Percentiles rank a stretch among this genome's conserved stretches.
Evolutionary conservation across 1,284 basidiomycete genomes (phyloP).

Genomic region (Pseudozyma hubeiensis): DNA sequence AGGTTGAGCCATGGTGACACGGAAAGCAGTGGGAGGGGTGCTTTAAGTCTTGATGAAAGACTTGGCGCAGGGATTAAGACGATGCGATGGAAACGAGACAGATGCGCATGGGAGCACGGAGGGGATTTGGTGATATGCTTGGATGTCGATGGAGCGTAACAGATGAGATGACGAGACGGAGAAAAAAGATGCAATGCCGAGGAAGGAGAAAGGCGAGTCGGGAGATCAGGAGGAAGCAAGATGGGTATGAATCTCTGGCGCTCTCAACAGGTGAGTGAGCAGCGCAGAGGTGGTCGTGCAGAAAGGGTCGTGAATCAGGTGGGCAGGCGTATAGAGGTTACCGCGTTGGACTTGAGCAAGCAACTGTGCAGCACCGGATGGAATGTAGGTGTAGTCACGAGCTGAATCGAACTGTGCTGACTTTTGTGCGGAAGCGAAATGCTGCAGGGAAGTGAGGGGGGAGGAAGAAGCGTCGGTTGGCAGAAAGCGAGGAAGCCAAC

Average conservation of each 20-base stretch:
- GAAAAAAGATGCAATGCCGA: constrained; percentile 13
- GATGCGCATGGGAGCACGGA: constrained; percentile 10
- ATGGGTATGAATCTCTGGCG: too few relatives aligned
- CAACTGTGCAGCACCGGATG: too few relatives aligned
- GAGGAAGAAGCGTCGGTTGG: neutral
- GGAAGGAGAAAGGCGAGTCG: neutral
- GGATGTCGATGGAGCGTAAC: constrained; percentile 15
- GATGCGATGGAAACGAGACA: neutral
- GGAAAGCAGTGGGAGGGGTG: neutral
- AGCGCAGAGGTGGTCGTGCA: too few relatives aligned
- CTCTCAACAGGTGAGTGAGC: too few relatives aligned
- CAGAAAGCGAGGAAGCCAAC: neutral
- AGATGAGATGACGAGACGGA: constrained; percentile 12
- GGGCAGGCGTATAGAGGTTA: too few relatives aligned
- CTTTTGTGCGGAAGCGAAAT: too few relatives aligned
- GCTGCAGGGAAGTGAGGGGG: neutral
- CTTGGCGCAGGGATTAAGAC: constrained; percentile 14
- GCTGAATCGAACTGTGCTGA: too few relatives aligned
- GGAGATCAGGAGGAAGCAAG: too few relatives aligned
- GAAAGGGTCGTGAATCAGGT: too few relatives aligned
- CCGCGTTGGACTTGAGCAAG: too few relatives aligned
- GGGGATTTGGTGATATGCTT: constrained; percentile 9
- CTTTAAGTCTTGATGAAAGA: constrained; percentile 11
- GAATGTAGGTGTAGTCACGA: too few relatives aligned
- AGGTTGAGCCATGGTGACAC: constrained; percentile 38